Percentiles rank a stretch among this genome's conserved stretches.
Conservation (phyloP, 2,329 filamentous ascomycete species). For the Talaromyces amestolkiae region DNA sequence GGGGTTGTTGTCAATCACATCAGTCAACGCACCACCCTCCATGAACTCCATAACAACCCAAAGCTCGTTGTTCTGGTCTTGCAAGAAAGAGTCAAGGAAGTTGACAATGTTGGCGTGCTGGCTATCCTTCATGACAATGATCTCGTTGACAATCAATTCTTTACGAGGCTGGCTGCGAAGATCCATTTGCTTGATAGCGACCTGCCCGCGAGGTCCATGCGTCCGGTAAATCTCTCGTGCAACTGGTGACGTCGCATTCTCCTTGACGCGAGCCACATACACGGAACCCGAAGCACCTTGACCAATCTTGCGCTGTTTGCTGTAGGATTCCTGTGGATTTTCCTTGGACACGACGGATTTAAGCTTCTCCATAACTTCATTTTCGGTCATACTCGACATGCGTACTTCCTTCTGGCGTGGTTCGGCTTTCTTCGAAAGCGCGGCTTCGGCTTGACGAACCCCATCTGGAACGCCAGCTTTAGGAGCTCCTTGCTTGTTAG, state of each 20-base stretch:
- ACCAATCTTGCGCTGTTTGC: constrained; percentile 99
- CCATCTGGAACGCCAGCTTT: constrained; percentile 56
- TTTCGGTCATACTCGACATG: constrained; percentile 98
- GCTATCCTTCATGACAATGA: constrained; percentile 99
- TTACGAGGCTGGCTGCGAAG: constrained; percentile 94
- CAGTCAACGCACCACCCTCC: constrained; percentile 95
- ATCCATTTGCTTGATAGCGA: constrained; percentile 99
- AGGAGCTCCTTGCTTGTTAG: constrained; percentile 58
- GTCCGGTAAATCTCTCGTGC: constrained; percentile 75
- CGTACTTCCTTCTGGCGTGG: constrained; percentile 88
- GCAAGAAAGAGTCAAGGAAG: constrained; percentile 93
- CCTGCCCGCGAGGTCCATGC: constrained; percentile 79
- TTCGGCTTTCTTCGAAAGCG: constrained; percentile 74
- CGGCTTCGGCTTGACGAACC: constrained; percentile 85
- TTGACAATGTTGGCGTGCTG: constrained; percentile 98
- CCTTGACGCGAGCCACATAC: constrained; percentile 94
- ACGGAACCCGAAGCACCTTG: constrained; percentile 97
- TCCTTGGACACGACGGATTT: constrained; percentile 94
- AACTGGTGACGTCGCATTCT: constrained; percentile 75
- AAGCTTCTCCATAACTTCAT: constrained; percentile 93
- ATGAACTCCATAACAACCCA: constrained; percentile 99
- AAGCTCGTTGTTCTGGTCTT: constrained; percentile 91
- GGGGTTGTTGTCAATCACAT: constrained; percentile 97
- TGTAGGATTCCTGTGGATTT: constrained; percentile 90
- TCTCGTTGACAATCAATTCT: constrained; percentile 98